A percentile compares a stretch with the other conserved stretches of the same genome.
Conservation (phyloP, 495 filamentous ascomycete genomes). For the Tuber indicum region DNA sequence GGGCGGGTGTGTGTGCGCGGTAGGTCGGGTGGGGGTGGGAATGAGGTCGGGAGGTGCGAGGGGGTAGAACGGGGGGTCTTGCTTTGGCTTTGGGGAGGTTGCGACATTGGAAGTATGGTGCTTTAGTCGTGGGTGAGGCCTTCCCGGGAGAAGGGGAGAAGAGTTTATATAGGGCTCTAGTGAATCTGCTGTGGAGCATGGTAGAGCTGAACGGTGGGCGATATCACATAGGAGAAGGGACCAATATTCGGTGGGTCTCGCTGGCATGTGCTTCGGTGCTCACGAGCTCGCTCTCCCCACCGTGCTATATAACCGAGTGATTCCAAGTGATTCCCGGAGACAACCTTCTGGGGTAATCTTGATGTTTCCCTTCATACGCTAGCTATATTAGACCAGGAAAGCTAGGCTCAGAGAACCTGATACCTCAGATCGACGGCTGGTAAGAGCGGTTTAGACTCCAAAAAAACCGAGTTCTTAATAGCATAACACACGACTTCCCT, state of each 20-base stretch:
- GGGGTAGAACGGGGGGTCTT: neutral
- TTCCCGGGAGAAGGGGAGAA: neutral
- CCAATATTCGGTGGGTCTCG: neutral
- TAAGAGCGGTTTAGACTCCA: constrained; percentile 5
- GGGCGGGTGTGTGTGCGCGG: neutral
- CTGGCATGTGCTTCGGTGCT: neutral
- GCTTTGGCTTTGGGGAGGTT: neutral
- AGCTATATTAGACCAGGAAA: neutral
- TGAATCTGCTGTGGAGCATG: neutral
- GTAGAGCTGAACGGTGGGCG: neutral
- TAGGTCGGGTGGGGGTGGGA: neutral
- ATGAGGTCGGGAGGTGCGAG: no score
- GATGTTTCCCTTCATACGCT: neutral
- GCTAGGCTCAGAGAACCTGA: neutral
- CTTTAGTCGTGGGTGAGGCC: neutral
- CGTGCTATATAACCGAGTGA: neutral
- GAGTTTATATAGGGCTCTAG: neutral
- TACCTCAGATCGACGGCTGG: neutral
- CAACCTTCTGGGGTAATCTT: neutral
- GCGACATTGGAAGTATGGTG: neutral
- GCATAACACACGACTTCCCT: neutral
- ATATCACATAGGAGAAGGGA: neutral
- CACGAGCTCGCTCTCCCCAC: neutral
- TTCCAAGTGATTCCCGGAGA: neutral
- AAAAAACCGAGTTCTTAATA: neutral